Evolutionary conservation across 208 protist species (phyloP).

Genomic region (Trypanosoma vivax): DNA sequence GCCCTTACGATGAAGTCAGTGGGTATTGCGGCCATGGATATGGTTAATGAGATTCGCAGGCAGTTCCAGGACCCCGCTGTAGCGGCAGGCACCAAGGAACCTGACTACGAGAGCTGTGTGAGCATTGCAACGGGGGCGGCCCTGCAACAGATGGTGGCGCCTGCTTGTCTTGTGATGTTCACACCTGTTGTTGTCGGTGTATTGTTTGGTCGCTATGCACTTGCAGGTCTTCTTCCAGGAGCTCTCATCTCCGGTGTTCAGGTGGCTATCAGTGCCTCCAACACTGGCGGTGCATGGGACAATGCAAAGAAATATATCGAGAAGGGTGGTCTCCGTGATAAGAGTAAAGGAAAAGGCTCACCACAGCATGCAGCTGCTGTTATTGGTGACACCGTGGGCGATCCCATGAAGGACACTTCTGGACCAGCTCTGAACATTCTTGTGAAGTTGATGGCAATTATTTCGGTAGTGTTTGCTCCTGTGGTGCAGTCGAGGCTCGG

Average conservation of each 20-base stretch:
- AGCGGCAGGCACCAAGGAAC: slow-evolving; percentile 75
- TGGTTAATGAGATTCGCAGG: slow-evolving; percentile 91
- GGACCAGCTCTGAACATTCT: slow-evolving; percentile 94
- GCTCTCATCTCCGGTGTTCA: slow-evolving; percentile 90
- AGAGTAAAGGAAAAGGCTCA: slow-evolving; percentile 87
- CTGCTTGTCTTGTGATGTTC: slow-evolving; percentile 89
- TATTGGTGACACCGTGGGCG: slow-evolving; percentile 95
- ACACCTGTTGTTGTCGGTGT: slow-evolving; percentile 89
- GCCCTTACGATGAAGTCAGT: slow-evolving; percentile 94
- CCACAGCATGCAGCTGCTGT: slow-evolving; percentile 93
- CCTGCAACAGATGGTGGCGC: slow-evolving; percentile 92
- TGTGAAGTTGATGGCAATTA: slow-evolving; percentile 94
- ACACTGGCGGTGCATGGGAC: slow-evolving; percentile 96
- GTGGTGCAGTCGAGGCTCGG: slow-evolving; percentile 76
- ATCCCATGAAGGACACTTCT: slow-evolving; percentile 96
- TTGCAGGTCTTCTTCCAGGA: slow-evolving; percentile 89
- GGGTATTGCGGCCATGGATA: slow-evolving; percentile 87
- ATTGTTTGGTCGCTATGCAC: slow-evolving; percentile 86
- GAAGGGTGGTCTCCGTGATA: slow-evolving; percentile 76
- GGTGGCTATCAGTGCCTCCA: slow-evolving; percentile 91
- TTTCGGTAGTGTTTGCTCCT: slow-evolving; percentile 92
- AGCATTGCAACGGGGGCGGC: slow-evolving; percentile 88
- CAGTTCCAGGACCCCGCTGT: slow-evolving; percentile 90
- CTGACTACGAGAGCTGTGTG: slow-evolving; percentile 93
- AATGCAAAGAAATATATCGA: slow-evolving; percentile 98